A percentile compares a stretch with the other conserved stretches of the same genome.
Evolutionary conservation across 2,329 filamentous ascomycete species (phyloP).

Genomic region (Fusarium euwallaceae): DNA sequence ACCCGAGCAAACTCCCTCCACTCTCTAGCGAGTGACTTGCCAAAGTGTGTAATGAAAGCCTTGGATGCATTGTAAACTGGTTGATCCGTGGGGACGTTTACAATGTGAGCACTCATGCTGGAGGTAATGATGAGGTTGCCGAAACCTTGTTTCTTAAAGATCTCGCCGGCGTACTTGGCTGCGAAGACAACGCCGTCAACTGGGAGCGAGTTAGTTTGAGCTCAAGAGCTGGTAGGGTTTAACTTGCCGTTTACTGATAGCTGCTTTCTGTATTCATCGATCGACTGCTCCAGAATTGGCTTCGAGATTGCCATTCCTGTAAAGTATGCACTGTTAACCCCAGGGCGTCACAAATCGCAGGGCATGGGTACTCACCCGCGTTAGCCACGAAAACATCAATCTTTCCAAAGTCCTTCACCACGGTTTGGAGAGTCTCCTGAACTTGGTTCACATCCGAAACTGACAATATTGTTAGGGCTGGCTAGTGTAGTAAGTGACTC

Average conservation of each 20-base stretch:
- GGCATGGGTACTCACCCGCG: conserved; percentile 45
- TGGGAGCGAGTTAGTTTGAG: not conserved
- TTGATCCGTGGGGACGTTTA: conserved; percentile 65
- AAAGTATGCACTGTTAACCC: not conserved
- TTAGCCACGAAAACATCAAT: conserved; percentile 46
- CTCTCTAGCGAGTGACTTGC: conserved; percentile 66
- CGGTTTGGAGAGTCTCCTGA: not conserved
- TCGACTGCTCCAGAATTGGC: conserved; percentile 65
- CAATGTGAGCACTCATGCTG: conserved; percentile 62
- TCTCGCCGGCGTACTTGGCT: conserved; percentile 58
- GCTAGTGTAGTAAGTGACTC: not conserved
- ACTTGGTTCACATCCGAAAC: not conserved
- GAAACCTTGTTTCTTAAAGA: conserved; percentile 58
- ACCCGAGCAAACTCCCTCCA: conserved; percentile 69
- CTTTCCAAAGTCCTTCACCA: conserved; percentile 40
- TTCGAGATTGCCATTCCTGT: conserved; percentile 55
- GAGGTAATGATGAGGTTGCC: conserved; percentile 66
- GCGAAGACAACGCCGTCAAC: conserved; percentile 62
- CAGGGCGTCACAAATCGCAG: not conserved
- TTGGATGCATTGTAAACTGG: conserved; percentile 69
- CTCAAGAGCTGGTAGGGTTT: not conserved
- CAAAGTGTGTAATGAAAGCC: conserved; percentile 67
- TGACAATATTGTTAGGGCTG: not conserved
- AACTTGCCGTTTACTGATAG: conserved; percentile 63
- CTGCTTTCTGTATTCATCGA: conserved; percentile 64